These are phyloP conservation scores for Nigrospora oryzae DNA, from an alignment of 2,329 filamentous ascomycete genomes.

Conservation along the genomic window DNA sequence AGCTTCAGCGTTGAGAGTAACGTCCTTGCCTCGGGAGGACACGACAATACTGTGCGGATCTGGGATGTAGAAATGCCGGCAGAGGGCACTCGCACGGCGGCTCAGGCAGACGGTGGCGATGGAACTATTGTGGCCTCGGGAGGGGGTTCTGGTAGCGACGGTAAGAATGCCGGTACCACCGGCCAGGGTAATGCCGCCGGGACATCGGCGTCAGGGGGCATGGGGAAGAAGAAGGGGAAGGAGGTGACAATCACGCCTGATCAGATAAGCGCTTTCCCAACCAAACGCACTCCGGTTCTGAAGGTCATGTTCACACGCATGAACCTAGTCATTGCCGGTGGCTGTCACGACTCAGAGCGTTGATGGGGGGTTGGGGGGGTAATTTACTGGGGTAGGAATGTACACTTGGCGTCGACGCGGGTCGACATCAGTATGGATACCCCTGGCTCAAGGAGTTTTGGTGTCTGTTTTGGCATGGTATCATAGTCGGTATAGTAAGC, in stretches of 20 bases:
- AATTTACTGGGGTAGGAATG: too few relatives aligned
- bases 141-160: constrained; percentile 29
- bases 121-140: constrained; percentile 30
- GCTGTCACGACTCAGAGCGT: constrained; percentile 53
- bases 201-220: constrained; percentile 17
- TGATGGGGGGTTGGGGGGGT: constrained; percentile 12
- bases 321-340: constrained; percentile 85
- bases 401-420: too few relatives aligned
- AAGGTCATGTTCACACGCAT: constrained; percentile 91
- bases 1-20: constrained; percentile 91
- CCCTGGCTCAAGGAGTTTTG: too few relatives aligned
- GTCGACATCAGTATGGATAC: too few relatives aligned
- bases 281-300: constrained; percentile 92
- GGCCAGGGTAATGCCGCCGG: constrained; percentile 18
- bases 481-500: too few relatives aligned
- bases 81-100: constrained; percentile 37
- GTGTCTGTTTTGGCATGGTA: too few relatives aligned
- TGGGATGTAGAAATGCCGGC: constrained; percentile 81
- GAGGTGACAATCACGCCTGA: constrained; percentile 86
- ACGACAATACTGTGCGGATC: constrained; percentile 85
- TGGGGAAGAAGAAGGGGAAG: constrained; percentile 68
- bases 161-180: constrained; percentile 21
- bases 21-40: constrained; percentile 80
- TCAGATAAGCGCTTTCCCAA: constrained; percentile 89
- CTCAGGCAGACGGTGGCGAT: constrained; percentile 26